phyloP scores from a whole-genome alignment of 331 rosid genomes.

The Prunus yedoensis region DNA sequence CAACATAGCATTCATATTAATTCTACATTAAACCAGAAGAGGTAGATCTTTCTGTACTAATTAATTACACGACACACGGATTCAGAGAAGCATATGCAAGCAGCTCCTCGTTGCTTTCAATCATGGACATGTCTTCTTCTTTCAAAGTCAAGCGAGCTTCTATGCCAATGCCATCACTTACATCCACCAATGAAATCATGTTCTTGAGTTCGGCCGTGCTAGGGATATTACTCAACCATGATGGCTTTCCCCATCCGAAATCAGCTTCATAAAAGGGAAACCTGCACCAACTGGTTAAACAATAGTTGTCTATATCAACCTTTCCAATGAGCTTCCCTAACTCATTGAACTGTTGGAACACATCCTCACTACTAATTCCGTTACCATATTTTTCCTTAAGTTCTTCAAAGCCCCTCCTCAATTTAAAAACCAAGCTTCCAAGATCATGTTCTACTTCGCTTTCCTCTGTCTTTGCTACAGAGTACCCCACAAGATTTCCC shows the following conservation, averaged over 20 bases:
- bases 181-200: not conserved
- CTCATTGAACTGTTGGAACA: not conserved
- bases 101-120: conserved; percentile 3
- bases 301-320: not conserved
- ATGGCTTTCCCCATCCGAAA: conserved; percentile 40
- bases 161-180: conserved; percentile 9
- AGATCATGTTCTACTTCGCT: conserved; percentile 1
- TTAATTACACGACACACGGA: not conserved
- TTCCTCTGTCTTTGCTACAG: not conserved
- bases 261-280: conserved; percentile 16
- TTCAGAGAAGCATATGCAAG: conserved; percentile 1
- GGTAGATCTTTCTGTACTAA: not conserved
- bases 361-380: not conserved
- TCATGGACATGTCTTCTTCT: conserved; percentile 15
- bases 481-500: conserved; percentile 15
- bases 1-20: not conserved
- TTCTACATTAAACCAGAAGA: not conserved
- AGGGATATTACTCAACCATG: conserved; percentile 7
- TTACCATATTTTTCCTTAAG: not conserved
- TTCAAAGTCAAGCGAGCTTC: conserved; percentile 14
- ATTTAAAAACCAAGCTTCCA: conserved; percentile 4
- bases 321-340: not conserved
- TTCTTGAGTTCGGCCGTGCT: not conserved
- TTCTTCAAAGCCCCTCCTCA: conserved; percentile 7
- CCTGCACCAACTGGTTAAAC: conserved; percentile 24